phyloP scores from a whole-genome alignment of 1,139 yeast genomes.

The Yarrowia galli region DNA sequence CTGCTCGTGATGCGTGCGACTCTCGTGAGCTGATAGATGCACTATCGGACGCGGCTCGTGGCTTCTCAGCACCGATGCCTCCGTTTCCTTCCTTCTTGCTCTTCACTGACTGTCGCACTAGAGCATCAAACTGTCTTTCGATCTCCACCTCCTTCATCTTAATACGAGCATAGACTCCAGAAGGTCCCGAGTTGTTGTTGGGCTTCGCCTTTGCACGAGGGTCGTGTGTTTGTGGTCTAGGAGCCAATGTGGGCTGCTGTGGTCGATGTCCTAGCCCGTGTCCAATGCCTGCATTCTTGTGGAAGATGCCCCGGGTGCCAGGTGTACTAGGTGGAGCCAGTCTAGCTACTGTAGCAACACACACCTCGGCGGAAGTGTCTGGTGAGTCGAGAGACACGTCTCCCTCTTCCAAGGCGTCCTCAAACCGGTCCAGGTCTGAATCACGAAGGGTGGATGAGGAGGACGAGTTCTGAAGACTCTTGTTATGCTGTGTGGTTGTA shows the following conservation, averaged over 20 bases:
- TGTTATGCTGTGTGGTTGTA: constrained; percentile 2
- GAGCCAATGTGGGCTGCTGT: background rate
- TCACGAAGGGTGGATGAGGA: constrained; percentile 3
- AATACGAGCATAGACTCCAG: constrained; percentile 32
- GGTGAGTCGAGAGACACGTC: constrained; percentile 26
- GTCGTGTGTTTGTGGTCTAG: constrained; percentile 23
- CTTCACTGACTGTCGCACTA: constrained; percentile 29
- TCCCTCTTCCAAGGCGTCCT: constrained; percentile 26
- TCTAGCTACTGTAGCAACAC: constrained; percentile 29
- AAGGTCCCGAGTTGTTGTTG: constrained; percentile 1
- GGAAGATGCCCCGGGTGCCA: constrained; percentile 27
- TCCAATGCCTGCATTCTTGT: constrained; percentile 30
- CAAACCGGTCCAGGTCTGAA: constrained; percentile 32
- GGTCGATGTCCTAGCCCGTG: constrained; percentile 12
- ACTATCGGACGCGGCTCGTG: constrained; percentile 28
- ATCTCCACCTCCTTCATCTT: constrained; percentile 35
- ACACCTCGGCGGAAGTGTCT: constrained; percentile 20
- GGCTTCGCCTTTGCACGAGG: constrained; percentile 8
- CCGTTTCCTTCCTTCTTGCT: constrained; percentile 32
- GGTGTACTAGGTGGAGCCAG: constrained; percentile 20
- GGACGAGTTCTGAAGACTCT: constrained; percentile 5
- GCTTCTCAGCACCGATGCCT: constrained; percentile 8
- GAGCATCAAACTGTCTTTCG: constrained; percentile 25
- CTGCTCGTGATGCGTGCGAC: constrained; percentile 22
- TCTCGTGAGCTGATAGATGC: constrained; percentile 20